A percentile compares a stretch with the other conserved stretches of the same genome.
phyloP scores from a whole-genome alignment of 495 filamentous ascomycete species.

The Aeminium ludgeri region DNA sequence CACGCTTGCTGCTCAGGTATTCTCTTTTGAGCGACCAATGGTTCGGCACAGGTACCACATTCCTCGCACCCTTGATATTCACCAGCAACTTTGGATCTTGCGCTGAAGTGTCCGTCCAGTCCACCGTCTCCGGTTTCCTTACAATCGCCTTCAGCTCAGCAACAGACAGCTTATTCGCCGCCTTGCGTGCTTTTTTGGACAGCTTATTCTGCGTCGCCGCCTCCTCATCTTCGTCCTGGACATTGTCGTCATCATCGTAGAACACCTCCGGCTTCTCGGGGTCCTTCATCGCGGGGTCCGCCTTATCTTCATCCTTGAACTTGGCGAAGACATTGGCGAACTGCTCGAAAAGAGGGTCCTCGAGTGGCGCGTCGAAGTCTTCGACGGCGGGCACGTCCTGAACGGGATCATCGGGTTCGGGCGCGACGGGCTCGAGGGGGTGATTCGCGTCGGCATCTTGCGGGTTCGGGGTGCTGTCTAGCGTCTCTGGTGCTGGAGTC shows the following conservation, averaged over 20 bases:
- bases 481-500: constrained; percentile 19
- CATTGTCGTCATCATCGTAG: constrained; percentile 74
- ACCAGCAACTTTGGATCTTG: constrained; percentile 78
- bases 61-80: constrained; percentile 85
- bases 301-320: constrained; percentile 38
- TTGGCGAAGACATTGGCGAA: constrained; percentile 65
- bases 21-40: constrained; percentile 95
- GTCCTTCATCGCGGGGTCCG: constrained; percentile 45
- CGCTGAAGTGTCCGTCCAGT: constrained; percentile 94
- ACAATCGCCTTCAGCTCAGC: constrained; percentile 90
- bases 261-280: constrained; percentile 75
- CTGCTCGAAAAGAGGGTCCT: constrained; percentile 64
- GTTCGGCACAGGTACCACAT: constrained; percentile 82
- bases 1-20: constrained; percentile 88
- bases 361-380: constrained; percentile 28
- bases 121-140: constrained; percentile 79
- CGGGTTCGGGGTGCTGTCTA: constrained; percentile 12
- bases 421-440: constrained; percentile 3
- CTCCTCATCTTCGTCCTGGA: constrained; percentile 72
- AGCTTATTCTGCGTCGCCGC: constrained; percentile 53
- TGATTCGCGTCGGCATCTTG: constrained; percentile 9
- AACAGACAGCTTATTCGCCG: constrained; percentile 77
- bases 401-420: constrained; percentile 18
- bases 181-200: constrained; percentile 87
- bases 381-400: constrained; percentile 19